Conservation (phyloP, 345 rosid species). For the Lepidium africanum region DNA sequence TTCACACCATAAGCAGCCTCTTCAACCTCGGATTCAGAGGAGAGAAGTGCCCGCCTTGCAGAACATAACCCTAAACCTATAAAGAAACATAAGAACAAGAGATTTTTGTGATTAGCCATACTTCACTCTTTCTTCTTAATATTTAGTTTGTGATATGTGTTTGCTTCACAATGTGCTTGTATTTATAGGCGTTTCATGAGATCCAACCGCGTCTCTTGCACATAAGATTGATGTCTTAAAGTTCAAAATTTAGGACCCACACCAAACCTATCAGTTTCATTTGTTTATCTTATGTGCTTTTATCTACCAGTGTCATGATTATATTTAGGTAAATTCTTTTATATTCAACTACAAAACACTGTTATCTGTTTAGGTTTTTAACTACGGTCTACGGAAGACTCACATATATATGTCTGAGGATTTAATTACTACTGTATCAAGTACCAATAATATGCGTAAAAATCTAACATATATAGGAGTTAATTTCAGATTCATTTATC, state of each 20-base stretch:
- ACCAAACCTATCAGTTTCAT: conserved; percentile 1
- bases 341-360: background rate
- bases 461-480: background rate
- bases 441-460: background rate
- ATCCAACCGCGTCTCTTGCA: conserved; percentile 19
- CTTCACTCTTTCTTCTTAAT: background rate
- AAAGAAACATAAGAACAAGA: conserved; percentile 17
- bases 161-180: conserved; percentile 10
- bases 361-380: background rate
- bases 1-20: conserved; percentile 16
- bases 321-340: background rate
- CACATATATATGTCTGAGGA: background rate
- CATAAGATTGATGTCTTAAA: background rate
- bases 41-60: conserved; percentile 23
- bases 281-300: conserved; percentile 2
- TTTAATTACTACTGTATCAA: background rate
- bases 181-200: conserved; percentile 21
- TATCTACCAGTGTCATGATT: background rate
- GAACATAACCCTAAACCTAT: conserved; percentile 31
- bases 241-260: conserved; percentile 11
- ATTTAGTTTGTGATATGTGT: conserved; percentile 8
- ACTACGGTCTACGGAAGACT: background rate
- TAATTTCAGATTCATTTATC: conserved; percentile 14
- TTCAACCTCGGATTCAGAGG: conserved; percentile 13
- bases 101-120: conserved; percentile 14